These are phyloP conservation scores for Cryptococcus sp. DNA, from an alignment of 1,284 basidiomycete genomes.

Conservation along the genomic window DNA sequence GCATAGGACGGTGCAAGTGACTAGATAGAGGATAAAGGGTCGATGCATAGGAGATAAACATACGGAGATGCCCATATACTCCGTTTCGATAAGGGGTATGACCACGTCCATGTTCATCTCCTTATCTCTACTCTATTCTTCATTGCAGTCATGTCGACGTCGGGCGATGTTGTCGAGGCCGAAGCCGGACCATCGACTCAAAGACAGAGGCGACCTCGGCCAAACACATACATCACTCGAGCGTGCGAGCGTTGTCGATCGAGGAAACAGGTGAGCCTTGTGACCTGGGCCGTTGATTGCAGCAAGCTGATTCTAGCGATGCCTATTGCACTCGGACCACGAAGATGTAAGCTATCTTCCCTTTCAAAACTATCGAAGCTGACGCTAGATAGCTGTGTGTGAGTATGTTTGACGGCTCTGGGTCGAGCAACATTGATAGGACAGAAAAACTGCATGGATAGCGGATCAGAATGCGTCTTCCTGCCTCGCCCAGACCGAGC, in stretches of 20 bases:
- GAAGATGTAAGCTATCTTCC: background rate
- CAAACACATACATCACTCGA: constrained; percentile 1
- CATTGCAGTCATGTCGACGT: no score
- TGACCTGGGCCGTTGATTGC: background rate
- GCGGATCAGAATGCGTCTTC: constrained; percentile 2
- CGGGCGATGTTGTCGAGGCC: no score
- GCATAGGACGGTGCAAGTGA: no score
- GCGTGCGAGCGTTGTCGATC: constrained; percentile 5
- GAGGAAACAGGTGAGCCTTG: constrained; percentile 2
- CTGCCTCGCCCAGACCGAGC: constrained; percentile 1
- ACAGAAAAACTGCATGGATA: constrained; percentile 4
- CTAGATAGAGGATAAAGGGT: no score
- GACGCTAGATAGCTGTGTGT: background rate
- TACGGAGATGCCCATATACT: no score
- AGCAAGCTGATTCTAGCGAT: background rate
- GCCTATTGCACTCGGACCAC: background rate
- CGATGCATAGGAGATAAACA: no score
- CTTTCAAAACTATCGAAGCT: background rate
- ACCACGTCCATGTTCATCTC: no score
- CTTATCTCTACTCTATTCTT: no score
- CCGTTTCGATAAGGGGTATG: no score
- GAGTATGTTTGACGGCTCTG: background rate
- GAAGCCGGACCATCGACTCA: background rate
- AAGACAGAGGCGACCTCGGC: background rate
- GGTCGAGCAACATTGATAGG: no score